Percentiles rank a stretch among this genome's conserved stretches.
Evolutionary conservation across 2,329 filamentous ascomycete species (phyloP).

Genomic region (Diatrype stigma): DNA sequence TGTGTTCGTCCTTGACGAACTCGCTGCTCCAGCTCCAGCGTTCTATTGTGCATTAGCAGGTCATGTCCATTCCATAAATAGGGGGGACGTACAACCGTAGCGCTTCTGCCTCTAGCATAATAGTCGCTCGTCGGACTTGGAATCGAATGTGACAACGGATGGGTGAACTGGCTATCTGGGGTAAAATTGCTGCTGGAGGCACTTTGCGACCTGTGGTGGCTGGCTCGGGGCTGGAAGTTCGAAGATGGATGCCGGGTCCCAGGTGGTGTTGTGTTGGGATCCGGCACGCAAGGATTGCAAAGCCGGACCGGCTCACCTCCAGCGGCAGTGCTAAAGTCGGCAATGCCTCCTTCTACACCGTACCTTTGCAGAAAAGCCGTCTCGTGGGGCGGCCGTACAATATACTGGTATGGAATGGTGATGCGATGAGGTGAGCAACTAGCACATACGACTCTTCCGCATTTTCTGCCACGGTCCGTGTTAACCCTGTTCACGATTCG

Average conservation of each 20-base stretch:
- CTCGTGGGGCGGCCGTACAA: slow-evolving; percentile 68
- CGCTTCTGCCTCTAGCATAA: slow-evolving; percentile 40
- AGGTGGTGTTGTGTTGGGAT: slow-evolving; percentile 56
- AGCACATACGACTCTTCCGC: slow-evolving; percentile 85
- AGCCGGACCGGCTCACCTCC: slow-evolving; percentile 56
- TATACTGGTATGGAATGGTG: slow-evolving; percentile 89
- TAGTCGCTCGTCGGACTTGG: slow-evolving; percentile 30
- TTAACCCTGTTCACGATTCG: slow-evolving; percentile 2
- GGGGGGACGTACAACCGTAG: slow-evolving; percentile 43
- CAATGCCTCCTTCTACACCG: slow-evolving; percentile 36
- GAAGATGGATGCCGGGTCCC: slow-evolving; percentile 35
- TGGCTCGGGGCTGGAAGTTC: slow-evolving; percentile 29
- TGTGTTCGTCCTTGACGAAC: slow-evolving; percentile 15
- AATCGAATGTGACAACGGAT: slow-evolving; percentile 12
- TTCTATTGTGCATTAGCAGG: slow-evolving; percentile 16
- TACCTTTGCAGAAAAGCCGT: slow-evolving; percentile 22
- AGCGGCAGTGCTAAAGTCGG: slow-evolving; percentile 41
- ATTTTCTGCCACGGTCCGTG: slow-evolving; percentile 58
- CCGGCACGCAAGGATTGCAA: slow-evolving; percentile 60
- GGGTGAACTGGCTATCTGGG: slow-evolving; percentile 8
- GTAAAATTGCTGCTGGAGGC: slow-evolving; percentile 33
- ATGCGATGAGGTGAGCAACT: slow-evolving; percentile 91
- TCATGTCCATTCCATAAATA: background rate
- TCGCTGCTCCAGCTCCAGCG: slow-evolving; percentile 20
- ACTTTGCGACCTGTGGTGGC: slow-evolving; percentile 44